Evolutionary conservation across 768 basidiomycete species (phyloP).

Genomic region (Agaricus blazei): DNA sequence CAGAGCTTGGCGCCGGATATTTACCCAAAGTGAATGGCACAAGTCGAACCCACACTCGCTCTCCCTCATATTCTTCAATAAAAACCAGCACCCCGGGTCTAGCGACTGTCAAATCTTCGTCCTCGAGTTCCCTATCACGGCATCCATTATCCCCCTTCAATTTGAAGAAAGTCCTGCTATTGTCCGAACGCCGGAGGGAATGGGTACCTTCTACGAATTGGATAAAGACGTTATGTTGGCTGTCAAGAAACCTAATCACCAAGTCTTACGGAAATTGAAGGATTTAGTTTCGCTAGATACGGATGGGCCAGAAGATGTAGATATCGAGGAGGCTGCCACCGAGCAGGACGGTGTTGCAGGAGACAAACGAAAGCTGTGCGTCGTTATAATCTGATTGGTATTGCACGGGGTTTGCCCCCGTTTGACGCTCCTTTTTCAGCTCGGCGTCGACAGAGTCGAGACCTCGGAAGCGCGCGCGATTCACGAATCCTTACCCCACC

Average conservation of each 20-base stretch:
- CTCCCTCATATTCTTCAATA: slow-evolving; percentile 30
- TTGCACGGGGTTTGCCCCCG: neutral
- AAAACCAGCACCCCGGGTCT: slow-evolving; percentile 21
- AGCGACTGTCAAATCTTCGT: slow-evolving; percentile 23
- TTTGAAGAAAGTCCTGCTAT: slow-evolving; percentile 70
- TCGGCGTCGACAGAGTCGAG: slow-evolving; percentile 26
- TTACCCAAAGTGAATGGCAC: slow-evolving; percentile 35
- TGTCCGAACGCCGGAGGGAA: slow-evolving; percentile 66
- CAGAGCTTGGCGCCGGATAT: slow-evolving; percentile 27
- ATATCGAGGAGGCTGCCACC: slow-evolving; percentile 17
- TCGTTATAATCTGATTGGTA: neutral
- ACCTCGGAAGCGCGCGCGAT: slow-evolving; percentile 60
- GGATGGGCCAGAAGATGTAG: slow-evolving; percentile 26
- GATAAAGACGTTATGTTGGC: slow-evolving; percentile 43
- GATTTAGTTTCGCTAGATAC: slow-evolving; percentile 33
- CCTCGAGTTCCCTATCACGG: slow-evolving; percentile 9
- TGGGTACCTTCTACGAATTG: slow-evolving; percentile 60
- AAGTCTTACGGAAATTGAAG: slow-evolving; percentile 26
- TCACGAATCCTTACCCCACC: slow-evolving; percentile 33
- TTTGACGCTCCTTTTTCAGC: neutral
- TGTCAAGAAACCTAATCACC: slow-evolving; percentile 12
- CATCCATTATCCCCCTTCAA: slow-evolving; percentile 17
- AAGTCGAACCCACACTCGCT: slow-evolving; percentile 31
- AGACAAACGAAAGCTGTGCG: slow-evolving; percentile 59
- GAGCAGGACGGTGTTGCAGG: slow-evolving; percentile 35